phyloP scores from a whole-genome alignment of 73 alveolate genomes.

The Tetrahymena thermophila region DNA sequence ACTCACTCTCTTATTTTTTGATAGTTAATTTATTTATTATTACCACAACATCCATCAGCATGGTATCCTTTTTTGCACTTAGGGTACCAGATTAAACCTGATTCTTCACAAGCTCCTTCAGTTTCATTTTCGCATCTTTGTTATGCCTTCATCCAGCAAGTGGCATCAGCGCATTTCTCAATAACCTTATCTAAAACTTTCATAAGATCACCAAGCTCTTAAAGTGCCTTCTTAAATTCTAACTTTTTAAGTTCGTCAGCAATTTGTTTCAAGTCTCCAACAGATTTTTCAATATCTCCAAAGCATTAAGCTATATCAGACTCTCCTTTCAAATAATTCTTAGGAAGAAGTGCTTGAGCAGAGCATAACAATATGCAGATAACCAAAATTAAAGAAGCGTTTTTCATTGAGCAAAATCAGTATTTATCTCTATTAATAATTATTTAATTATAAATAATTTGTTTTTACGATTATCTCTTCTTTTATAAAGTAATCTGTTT shows the following conservation, averaged over 20 bases:
- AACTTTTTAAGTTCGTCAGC: not conserved
- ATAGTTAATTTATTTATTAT: not conserved
- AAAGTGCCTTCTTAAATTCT: not conserved
- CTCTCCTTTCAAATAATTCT: not conserved
- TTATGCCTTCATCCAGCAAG: not conserved
- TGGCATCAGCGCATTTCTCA: not conserved
- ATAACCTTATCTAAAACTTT: not conserved
- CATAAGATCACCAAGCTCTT: not conserved
- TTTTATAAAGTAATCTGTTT: not conserved
- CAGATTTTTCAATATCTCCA: not conserved
- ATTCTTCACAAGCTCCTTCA: conserved; percentile 9
- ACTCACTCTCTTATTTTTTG: too few relatives aligned
- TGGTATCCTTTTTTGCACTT: conserved; percentile 34
- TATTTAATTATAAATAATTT: too few relatives aligned
- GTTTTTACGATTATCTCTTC: not conserved
- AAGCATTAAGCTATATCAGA: not conserved
- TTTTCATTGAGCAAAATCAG: not conserved
- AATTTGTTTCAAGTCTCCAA: not conserved
- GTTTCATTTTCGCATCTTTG: not conserved
- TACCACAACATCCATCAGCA: conserved; percentile 33
- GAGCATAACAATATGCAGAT: not conserved
- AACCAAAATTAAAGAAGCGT: not conserved
- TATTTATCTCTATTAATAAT: too few relatives aligned
- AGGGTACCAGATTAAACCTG: conserved; percentile 35
- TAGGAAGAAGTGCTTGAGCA: not conserved